Base-by-base conservation (phyloP, 768 basidiomycete genomes). In the Butyriboletus loyo region DNA sequence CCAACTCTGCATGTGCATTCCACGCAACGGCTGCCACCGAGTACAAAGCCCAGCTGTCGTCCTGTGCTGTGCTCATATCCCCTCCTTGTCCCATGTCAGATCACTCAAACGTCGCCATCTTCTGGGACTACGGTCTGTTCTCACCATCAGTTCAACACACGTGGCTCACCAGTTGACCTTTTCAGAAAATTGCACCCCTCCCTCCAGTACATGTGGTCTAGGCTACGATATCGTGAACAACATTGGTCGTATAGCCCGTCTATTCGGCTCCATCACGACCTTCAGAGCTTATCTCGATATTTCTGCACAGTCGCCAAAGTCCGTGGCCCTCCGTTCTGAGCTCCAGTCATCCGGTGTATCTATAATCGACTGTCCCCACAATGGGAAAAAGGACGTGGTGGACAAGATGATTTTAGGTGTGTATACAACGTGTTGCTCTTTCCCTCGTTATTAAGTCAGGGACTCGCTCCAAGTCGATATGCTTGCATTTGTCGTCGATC, bases 401-500 rank as follows among this genome's bases (percentile, higher is more conserved):
- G 77, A 78, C 63, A 75, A 77, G 62, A 75, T 76, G 73, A 72
- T 79, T 59, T 66, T 81, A 30, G 66, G 77, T 74, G 51, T 41
- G 71, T 55, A 37, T 17, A 10, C 32, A 39, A 42, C 46, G 15
- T 22, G 24, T 45, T 24, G 0, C 25, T 17, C 53, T 24, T 48
- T 37, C 21, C 4, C 40, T 45, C 15, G 22, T 32, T 37, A 40
- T 52, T 55, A 22, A 57, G 35, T 36, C 30, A 51, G 34, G 43
- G n/a, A 19, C 32, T 45, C 38, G 34, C 42, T 39, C 21, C 9
- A 63, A 86, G 86, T 84, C 42, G 87, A 88, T 60, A 82, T 88
- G 75, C 68, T 88, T 51, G 73, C 79, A 7, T 79, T 81, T 63
- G 85, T 82, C n/a, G 77, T 84, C 60, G 86, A 87, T 68, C 77